phyloP scores from a whole-genome alignment of 805 yeast species.

The Metschnikowia borealis region DNA sequence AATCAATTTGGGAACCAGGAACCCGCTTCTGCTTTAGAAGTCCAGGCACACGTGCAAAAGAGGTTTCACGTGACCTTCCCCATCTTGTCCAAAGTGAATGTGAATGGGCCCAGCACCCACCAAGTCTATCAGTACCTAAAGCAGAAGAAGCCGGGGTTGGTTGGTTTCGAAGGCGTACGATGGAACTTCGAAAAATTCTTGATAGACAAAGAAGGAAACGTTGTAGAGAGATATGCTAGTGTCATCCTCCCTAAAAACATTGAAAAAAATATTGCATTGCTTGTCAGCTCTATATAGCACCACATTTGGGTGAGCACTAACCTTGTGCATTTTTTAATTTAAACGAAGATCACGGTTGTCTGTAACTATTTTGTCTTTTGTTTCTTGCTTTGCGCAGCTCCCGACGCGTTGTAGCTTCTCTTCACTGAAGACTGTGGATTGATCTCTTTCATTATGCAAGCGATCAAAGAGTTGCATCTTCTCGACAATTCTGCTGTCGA shows the following conservation, averaged over 20 bases:
- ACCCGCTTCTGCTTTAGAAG: constrained; percentile 51
- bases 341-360: not conserved
- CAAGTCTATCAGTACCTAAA: constrained; percentile 32
- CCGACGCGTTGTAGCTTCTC: not conserved
- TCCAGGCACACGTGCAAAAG: constrained; percentile 19
- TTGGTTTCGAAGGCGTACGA: constrained; percentile 47
- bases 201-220: constrained; percentile 53
- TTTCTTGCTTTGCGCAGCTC: not conserved
- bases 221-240: constrained; percentile 60
- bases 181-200: constrained; percentile 83
- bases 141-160: constrained; percentile 20
- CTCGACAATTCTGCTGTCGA: constrained; percentile 74
- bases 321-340: not conserved
- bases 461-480: constrained; percentile 74
- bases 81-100: constrained; percentile 32
- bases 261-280: constrained; percentile 28
- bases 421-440: constrained; percentile 12
- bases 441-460: constrained; percentile 67
- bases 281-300: constrained; percentile 11
- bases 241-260: constrained; percentile 62
- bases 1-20: constrained; percentile 85
- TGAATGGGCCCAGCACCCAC: constrained; percentile 33
- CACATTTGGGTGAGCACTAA: not conserved
- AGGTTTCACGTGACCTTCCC: constrained; percentile 35
- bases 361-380: constrained; percentile 1